A percentile compares a stretch with the other conserved stretches of the same genome.
phyloP scores from a whole-genome alignment of 202 grass and related monocot species.

The Zizania palustris region DNA sequence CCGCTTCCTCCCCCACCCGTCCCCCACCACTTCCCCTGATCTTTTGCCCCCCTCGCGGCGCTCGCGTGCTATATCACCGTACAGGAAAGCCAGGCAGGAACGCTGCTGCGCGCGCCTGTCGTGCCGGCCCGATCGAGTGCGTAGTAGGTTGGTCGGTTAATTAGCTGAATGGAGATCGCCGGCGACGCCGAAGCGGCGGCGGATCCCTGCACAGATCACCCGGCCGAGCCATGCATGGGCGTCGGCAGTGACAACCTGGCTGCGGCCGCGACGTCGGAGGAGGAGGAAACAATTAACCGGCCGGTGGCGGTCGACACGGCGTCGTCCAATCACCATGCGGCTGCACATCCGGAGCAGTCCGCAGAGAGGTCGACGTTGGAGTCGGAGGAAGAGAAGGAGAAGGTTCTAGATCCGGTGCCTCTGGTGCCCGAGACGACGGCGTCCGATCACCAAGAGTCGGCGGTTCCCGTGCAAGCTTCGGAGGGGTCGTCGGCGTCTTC shows the following conservation, averaged over 20 bases:
- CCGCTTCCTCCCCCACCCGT: conserved; percentile 53
- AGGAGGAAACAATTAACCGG: background rate
- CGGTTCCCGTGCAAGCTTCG: background rate
- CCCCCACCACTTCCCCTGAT: conserved; percentile 36
- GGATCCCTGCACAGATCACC: conserved; percentile 6
- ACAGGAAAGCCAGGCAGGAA: background rate
- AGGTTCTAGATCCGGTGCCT: background rate
- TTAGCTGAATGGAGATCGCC: conserved; percentile 40
- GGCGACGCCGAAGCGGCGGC: conserved; percentile 31
- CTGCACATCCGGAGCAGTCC: background rate
- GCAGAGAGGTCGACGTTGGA: background rate
- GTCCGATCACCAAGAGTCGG: conserved; percentile 10
- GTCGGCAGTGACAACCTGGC: background rate
- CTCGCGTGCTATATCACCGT: conserved; percentile 21
- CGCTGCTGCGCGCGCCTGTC: conserved; percentile 6
- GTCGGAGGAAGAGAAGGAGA: background rate
- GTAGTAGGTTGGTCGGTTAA: conserved; percentile 21
- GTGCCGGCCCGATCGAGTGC: background rate
- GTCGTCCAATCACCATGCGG: conserved; percentile 9
- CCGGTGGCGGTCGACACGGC: conserved; percentile 4
- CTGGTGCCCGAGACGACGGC: background rate
- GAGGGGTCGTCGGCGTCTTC: background rate
- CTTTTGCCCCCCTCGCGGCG: background rate
- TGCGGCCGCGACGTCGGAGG: background rate
- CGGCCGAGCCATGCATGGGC: conserved; percentile 15